These are phyloP conservation scores for Buddleja alternifolia DNA, from an alignment of 257 asterid genomes.

Conservation along the genomic window DNA sequence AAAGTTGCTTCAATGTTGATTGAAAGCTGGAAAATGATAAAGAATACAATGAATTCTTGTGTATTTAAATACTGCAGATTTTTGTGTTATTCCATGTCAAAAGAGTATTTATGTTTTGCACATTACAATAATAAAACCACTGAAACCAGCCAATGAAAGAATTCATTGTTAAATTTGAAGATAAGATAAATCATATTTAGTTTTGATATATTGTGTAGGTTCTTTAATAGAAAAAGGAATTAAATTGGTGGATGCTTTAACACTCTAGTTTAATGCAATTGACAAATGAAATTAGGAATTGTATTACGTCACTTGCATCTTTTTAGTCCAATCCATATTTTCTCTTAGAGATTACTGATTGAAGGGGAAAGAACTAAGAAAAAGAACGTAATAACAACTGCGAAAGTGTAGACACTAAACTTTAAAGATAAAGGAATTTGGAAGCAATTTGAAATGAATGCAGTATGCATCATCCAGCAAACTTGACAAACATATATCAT, in stretches of 20 bases:
- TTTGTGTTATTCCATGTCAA: neutral
- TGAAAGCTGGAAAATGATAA: slow-evolving; percentile 65
- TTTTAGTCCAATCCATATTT: neutral
- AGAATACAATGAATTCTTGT: neutral
- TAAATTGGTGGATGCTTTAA: too few relatives aligned
- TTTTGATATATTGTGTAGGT: neutral
- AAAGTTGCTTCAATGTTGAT: slow-evolving; percentile 92
- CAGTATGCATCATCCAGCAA: too few relatives aligned
- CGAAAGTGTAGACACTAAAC: too few relatives aligned
- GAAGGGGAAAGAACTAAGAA: neutral
- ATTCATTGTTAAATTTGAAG: neutral
- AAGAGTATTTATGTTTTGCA: too few relatives aligned
- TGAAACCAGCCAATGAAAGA: neutral
- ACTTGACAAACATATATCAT: too few relatives aligned
- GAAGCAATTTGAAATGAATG: too few relatives aligned
- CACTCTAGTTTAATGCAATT: neutral
- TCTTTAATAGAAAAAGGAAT: neutral
- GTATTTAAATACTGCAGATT: slow-evolving; percentile 1
- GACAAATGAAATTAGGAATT: neutral
- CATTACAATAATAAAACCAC: too few relatives aligned
- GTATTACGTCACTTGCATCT: neutral
- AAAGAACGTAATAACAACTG: neutral
- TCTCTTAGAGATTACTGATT: neutral
- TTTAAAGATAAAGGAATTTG: neutral
- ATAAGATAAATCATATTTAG: neutral